Conservation (phyloP, 805 yeast species). For the Sugiyamaella lignohabitans region DNA sequence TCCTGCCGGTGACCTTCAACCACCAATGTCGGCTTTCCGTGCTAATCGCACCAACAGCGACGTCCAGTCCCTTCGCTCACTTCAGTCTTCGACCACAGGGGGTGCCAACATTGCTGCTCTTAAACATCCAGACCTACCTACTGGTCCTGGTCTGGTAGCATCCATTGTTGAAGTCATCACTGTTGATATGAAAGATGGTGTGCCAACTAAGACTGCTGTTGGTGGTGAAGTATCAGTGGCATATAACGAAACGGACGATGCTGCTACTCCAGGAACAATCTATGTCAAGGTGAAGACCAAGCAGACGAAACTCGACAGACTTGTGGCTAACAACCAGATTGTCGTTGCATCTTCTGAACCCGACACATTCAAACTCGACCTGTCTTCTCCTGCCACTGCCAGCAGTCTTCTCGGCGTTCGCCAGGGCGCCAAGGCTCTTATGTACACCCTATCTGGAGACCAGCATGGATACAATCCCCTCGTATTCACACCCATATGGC, state of each 20-base stretch:
- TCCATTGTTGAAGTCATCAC: conserved; percentile 81
- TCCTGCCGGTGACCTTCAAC: not conserved
- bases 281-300: conserved; percentile 8
- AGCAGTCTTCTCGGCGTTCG: conserved; percentile 7
- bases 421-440: conserved; percentile 59
- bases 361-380: conserved; percentile 13
- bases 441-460: conserved; percentile 50
- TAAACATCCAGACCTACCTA: conserved; percentile 28
- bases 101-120: not conserved
- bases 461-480: conserved; percentile 44
- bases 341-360: conserved; percentile 38
- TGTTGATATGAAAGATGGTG: conserved; percentile 68
- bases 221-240: conserved; percentile 86
- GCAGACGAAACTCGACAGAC: conserved; percentile 30
- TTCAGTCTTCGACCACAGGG: conserved; percentile 16
- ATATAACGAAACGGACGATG: conserved; percentile 37
- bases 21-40: not conserved
- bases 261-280: not conserved
- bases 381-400: conserved; percentile 10
- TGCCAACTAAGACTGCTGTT: conserved; percentile 49
- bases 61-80: conserved; percentile 23
- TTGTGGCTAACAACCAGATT: conserved; percentile 48
- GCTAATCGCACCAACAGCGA: conserved; percentile 10
- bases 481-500: conserved; percentile 77
- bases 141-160: conserved; percentile 45